phyloP scores from a whole-genome alignment of 1,284 basidiomycete species.

The Ustilago nuda region DNA sequence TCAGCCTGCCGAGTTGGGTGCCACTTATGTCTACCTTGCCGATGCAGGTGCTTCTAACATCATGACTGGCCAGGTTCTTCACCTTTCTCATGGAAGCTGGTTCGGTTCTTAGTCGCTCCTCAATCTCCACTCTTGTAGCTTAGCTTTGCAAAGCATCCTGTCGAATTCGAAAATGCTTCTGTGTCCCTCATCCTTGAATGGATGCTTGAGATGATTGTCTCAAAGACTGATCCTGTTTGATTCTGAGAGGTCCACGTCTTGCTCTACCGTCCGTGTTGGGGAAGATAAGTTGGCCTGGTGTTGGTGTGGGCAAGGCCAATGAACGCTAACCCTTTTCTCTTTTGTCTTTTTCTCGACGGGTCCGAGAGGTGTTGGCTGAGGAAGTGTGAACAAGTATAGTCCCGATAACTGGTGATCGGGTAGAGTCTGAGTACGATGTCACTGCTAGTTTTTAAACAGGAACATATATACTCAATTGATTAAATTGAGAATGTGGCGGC shows the following conservation, averaged over 20 bases:
- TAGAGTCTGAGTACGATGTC: too few relatives aligned
- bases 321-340: neutral
- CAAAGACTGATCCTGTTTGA: neutral
- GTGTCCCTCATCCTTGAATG: neutral
- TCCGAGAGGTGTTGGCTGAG: neutral
- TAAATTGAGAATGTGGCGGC: too few relatives aligned
- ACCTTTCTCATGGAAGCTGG: constrained; percentile 51
- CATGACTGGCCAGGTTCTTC: constrained; percentile 59
- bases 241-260: neutral
- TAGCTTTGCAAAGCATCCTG: neutral
- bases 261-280: neutral
- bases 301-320: neutral
- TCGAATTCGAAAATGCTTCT: neutral
- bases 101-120: constrained; percentile 30
- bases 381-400: too few relatives aligned
- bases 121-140: neutral
- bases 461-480: too few relatives aligned
- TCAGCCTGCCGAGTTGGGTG: constrained; percentile 59
- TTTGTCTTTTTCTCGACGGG: too few relatives aligned
- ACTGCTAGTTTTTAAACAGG: too few relatives aligned
- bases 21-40: constrained; percentile 57
- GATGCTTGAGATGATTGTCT: neutral
- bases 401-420: too few relatives aligned
- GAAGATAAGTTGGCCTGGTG: neutral
- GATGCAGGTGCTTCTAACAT: constrained; percentile 53